These are phyloP conservation scores for Pelagophyceae sp. DNA, from an alignment of 352 stramenopile species.

Conservation along the genomic window DNA sequence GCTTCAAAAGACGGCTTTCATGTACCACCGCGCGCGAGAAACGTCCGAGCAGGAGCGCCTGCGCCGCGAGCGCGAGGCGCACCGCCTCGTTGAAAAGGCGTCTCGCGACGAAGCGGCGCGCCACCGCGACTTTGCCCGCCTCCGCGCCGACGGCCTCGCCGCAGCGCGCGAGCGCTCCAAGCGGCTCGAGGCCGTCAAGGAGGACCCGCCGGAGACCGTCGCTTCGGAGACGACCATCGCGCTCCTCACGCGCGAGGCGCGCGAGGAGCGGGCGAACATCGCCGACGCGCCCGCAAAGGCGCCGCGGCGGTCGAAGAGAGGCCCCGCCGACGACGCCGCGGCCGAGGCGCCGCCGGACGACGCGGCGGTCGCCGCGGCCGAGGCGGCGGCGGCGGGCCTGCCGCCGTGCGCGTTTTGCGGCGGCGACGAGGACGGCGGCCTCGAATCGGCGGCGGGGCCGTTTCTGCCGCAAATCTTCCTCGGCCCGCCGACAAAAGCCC, in stretches of 20 bases:
- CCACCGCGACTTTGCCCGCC: not conserved
- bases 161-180: not conserved
- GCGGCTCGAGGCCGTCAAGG: not conserved
- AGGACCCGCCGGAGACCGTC: not conserved
- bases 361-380: not conserved
- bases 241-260: not conserved
- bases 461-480: not conserved
- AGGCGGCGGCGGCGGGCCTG: not conserved
- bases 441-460: not conserved
- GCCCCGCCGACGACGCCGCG: not conserved
- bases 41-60: not conserved
- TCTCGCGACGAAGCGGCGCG: not conserved
- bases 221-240: not conserved
- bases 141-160: conserved; percentile 1
- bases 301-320: too few species aligned
- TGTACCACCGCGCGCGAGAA: not conserved
- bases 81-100: not conserved
- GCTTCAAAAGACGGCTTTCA: too few species aligned
- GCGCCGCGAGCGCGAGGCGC: not conserved
- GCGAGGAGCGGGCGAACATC: too few species aligned
- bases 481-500: not conserved
- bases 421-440: not conserved
- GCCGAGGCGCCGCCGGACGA: not conserved
- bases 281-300: too few species aligned
- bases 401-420: conserved; percentile 1